These are phyloP conservation scores for Plasmodium cynomolgi DNA, from an alignment of 169 alveolate genomes.

Conservation along the genomic window DNA sequence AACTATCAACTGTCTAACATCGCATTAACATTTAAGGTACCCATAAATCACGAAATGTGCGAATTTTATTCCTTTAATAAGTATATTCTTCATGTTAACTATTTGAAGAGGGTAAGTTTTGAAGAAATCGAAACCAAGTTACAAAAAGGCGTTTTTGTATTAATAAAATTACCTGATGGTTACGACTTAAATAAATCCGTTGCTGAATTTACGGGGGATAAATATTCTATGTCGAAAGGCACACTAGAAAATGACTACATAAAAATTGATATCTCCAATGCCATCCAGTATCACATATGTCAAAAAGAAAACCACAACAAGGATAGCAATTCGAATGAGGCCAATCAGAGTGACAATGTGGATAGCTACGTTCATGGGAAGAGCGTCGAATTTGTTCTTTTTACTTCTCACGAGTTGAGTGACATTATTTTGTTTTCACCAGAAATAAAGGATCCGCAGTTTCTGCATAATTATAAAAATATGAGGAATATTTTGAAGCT, in stretches of 20 bases:
- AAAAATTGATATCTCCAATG: constrained; percentile 13
- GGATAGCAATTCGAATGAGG: not conserved
- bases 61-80: constrained; percentile 24
- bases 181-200: constrained; percentile 3
- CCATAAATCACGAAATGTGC: constrained; percentile 32
- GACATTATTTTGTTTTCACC: constrained; percentile 29
- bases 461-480: constrained; percentile 8
- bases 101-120: not conserved
- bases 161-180: constrained; percentile 1
- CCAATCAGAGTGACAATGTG: not conserved
- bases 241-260: constrained; percentile 51
- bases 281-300: not conserved
- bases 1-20: constrained; percentile 12
- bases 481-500: constrained; percentile 41
- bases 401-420: constrained; percentile 35
- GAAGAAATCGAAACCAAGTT: not conserved
- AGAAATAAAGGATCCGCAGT: not conserved
- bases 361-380: not conserved
- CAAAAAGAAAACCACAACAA: not conserved
- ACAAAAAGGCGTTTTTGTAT: constrained; percentile 6
- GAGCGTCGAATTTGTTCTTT: constrained; percentile 4
- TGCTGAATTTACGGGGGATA: constrained; percentile 37
- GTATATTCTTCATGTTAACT: constrained; percentile 18
- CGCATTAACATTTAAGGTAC: constrained; percentile 16
- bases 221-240: constrained; percentile 18